Evolutionary conservation across 208 protist species (phyloP), one percentile per base, ranked within the genome.

Genomic region (Trichomonas gallinae): DNA sequence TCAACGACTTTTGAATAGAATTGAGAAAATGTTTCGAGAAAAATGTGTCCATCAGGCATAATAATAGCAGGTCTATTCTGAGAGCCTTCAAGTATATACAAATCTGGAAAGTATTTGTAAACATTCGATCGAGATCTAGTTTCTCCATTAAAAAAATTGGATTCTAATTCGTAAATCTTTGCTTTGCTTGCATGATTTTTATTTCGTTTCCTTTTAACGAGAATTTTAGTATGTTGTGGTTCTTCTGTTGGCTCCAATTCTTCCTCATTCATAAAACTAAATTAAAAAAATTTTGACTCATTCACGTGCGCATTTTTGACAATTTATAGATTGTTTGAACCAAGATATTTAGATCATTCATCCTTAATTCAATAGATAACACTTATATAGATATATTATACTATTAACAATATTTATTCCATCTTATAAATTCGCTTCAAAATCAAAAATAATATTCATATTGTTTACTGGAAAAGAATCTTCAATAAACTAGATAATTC

Each of bases 1-100:
- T 99, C 98, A 85, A 96, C 97, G 17, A 98, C 98, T 91, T 97
- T 93, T 96, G 97, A 82, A 96, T 98, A 99, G 23, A 98, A 96
- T 0, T 98, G 97, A 44, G 97, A 98, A 96, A 97, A 98, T 1
- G 97, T 97, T 96, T 98, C 98, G n/a, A 98, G 85, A 96, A 98
- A 98, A 23, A 98, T 98, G 87, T 97, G 97, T 17, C 97, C 97
- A 96, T 98, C 97, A 21, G 98, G 97, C n/a, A 93, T 97, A 31
- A 98, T 97, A 97, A 97, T 98, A 21, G 98, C 88, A 6, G 98
- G 98, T 9, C 96, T n/a, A 8, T 96, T 96, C 21, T 72, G 21
- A 31, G 4, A 31, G 4, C 26, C 26, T 21, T 72, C 58, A 31
- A 72, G 3, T 72, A 72, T 72, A n/a, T 72, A 72, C 58, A 72